Conservation (phyloP, 2,329 filamentous ascomycete genomes). For the Ophiocordyceps robertsii region DNA sequence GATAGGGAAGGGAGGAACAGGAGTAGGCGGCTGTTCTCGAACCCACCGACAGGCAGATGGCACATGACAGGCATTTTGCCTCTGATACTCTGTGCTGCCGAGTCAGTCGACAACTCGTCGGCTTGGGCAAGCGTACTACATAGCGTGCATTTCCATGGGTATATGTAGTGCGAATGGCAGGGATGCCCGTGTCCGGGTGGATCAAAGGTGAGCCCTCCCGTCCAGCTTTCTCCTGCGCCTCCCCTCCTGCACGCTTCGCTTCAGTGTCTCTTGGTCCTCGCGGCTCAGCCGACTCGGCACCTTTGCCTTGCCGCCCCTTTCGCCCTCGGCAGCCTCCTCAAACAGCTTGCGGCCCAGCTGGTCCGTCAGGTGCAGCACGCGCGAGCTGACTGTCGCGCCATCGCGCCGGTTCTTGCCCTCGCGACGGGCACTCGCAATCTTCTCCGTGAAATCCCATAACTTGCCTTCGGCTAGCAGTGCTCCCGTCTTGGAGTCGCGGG, state of each 20-base stretch:
- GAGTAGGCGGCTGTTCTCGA: no score
- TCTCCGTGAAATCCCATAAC: slow-evolving; percentile 85
- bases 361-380: slow-evolving; percentile 69
- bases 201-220: slow-evolving; percentile 31
- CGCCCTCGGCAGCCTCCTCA: slow-evolving; percentile 32
- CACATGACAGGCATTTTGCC: no score
- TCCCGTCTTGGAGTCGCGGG: slow-evolving; percentile 47
- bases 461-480: slow-evolving; percentile 55
- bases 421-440: slow-evolving; percentile 67
- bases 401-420: slow-evolving; percentile 97
- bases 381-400: slow-evolving; percentile 71
- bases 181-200: neutral
- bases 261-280: slow-evolving; percentile 34
- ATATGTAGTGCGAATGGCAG: neutral
- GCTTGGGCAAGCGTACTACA: no score
- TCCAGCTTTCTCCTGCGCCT: slow-evolving; percentile 35
- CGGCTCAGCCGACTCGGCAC: slow-evolving; percentile 29
- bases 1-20: no score
- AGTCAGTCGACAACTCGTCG: no score
- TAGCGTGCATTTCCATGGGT: no score
- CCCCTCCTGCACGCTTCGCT: slow-evolving; percentile 29
- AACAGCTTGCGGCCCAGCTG: slow-evolving; percentile 59
- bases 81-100: no score
- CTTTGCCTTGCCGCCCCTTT: slow-evolving; percentile 19
- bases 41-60: no score